A percentile compares a stretch with the other conserved stretches of the same genome.
These are phyloP conservation scores for Basipetospora chlamydospora DNA, from an alignment of 2,329 filamentous ascomycete species.

Conservation along the genomic window DNA sequence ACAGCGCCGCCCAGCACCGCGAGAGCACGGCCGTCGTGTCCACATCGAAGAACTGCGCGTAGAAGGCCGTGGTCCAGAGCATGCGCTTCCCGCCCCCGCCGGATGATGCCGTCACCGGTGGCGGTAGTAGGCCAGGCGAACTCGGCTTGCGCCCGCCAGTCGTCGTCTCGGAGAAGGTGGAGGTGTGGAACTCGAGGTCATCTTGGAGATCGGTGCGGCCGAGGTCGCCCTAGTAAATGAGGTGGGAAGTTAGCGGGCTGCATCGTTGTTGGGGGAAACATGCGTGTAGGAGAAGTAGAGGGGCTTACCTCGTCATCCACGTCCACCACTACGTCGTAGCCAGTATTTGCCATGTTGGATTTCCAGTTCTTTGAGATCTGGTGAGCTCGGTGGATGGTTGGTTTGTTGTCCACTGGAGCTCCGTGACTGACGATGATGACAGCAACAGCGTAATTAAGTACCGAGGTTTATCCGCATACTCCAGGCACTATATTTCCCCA, in stretches of 20 bases:
- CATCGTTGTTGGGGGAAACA: no score
- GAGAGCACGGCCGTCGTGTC: constrained; percentile 81
- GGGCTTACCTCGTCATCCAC: constrained; percentile 75
- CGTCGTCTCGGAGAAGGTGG: constrained; percentile 56
- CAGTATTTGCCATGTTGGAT: constrained; percentile 60
- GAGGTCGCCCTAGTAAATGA: constrained; percentile 63
- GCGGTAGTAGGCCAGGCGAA: constrained; percentile 38
- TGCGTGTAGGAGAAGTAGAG: no score
- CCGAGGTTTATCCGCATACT: no score
- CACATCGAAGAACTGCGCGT: constrained; percentile 97
- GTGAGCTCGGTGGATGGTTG: neutral
- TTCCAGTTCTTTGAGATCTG: neutral
- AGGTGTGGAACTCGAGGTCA: constrained; percentile 97
- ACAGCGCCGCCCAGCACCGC: constrained; percentile 79
- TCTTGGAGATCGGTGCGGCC: constrained; percentile 97
- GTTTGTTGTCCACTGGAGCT: no score
- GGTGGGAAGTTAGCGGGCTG: no score
- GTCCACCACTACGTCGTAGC: constrained; percentile 96
- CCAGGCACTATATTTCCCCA: no score
- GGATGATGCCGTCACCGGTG: constrained; percentile 37
- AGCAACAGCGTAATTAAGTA: no score
- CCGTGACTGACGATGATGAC: no score
- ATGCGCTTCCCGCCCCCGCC: constrained; percentile 52
- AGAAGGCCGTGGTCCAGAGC: constrained; percentile 87
- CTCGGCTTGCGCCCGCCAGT: constrained; percentile 31